Percentiles rank a stretch among this genome's conserved stretches.
Conservation (phyloP, 1,284 basidiomycete species). For the Leccinum colubrinum region DNA sequence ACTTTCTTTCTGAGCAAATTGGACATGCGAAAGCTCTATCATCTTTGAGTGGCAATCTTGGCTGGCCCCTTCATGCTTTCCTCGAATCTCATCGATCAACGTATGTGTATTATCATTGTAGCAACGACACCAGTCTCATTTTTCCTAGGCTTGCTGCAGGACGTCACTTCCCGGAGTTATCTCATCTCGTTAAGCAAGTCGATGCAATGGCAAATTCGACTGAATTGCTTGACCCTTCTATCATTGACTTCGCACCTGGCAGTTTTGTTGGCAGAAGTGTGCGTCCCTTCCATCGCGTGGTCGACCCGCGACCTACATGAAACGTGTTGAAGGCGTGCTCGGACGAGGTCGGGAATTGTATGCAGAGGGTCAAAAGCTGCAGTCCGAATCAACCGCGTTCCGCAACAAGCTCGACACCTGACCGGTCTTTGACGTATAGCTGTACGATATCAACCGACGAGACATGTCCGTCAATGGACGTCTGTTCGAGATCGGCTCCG, state of each 20-base stretch:
- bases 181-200: constrained; percentile 1
- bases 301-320: background rate
- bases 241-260: constrained; percentile 23
- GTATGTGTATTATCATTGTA: constrained; percentile 14
- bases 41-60: constrained; percentile 22
- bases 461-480: too few species aligned
- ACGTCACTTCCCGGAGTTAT: background rate
- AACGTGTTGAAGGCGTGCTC: too few species aligned
- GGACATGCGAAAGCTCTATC: constrained; percentile 28
- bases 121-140: constrained; percentile 8
- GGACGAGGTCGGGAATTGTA: too few species aligned
- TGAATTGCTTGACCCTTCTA: constrained; percentile 12
- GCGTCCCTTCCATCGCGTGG: background rate
- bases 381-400: too few species aligned
- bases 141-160: constrained; percentile 4
- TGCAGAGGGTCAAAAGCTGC: too few species aligned
- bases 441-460: too few species aligned
- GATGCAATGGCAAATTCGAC: constrained; percentile 20
- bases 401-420: too few species aligned
- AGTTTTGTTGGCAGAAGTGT: constrained; percentile 33
- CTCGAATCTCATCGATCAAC: constrained; percentile 20
- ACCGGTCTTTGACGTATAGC: too few species aligned
- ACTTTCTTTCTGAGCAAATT: constrained; percentile 30
- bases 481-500: too few species aligned
- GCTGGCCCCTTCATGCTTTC: constrained; percentile 23